Conservation (phyloP, 1,284 basidiomycete genomes). For the Takashimella tepidaria region DNA sequence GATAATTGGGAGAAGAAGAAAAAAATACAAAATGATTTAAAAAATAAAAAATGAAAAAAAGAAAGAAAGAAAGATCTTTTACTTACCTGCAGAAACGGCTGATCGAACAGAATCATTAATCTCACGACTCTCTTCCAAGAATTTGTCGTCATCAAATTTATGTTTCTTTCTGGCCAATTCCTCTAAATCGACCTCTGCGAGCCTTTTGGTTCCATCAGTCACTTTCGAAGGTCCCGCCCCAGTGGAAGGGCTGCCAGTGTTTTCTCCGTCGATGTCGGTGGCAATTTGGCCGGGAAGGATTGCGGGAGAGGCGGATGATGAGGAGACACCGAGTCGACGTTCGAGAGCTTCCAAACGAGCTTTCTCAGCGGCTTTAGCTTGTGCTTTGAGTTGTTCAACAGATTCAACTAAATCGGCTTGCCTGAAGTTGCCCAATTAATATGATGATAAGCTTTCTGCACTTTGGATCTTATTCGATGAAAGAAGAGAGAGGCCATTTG, state of each 20-base stretch:
- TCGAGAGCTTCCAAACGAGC: slow-evolving; percentile 82
- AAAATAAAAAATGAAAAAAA: neutral
- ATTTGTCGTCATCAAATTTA: slow-evolving; percentile 86
- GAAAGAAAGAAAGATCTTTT: slow-evolving; percentile 8
- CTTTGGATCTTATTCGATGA: too few species aligned
- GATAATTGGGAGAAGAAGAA: too few species aligned
- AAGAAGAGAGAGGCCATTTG: neutral
- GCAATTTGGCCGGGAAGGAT: slow-evolving; percentile 10
- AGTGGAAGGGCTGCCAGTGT: slow-evolving; percentile 16
- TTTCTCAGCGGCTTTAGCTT: slow-evolving; percentile 70
- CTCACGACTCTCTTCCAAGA: slow-evolving; percentile 84
- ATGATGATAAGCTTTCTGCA: too few species aligned
- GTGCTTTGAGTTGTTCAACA: slow-evolving; percentile 74
- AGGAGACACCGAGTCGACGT: slow-evolving; percentile 67
- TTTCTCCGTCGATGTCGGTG: slow-evolving; percentile 33
- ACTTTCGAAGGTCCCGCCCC: neutral
- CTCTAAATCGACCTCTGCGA: slow-evolving; percentile 51
- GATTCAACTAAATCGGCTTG: slow-evolving; percentile 83
- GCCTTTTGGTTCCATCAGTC: slow-evolving; percentile 26
- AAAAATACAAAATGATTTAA: slow-evolving; percentile 7
- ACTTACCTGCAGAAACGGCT: slow-evolving; percentile 74
- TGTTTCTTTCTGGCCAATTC: slow-evolving; percentile 67
- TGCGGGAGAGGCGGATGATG: slow-evolving; percentile 3
- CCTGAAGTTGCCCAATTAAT: too few species aligned
- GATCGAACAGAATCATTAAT: slow-evolving; percentile 87